A percentile compares a stretch with the other conserved stretches of the same genome.
These are phyloP conservation scores for Naegleria lovaniensis DNA, from an alignment of 208 protist genomes.

Conservation along the genomic window DNA sequence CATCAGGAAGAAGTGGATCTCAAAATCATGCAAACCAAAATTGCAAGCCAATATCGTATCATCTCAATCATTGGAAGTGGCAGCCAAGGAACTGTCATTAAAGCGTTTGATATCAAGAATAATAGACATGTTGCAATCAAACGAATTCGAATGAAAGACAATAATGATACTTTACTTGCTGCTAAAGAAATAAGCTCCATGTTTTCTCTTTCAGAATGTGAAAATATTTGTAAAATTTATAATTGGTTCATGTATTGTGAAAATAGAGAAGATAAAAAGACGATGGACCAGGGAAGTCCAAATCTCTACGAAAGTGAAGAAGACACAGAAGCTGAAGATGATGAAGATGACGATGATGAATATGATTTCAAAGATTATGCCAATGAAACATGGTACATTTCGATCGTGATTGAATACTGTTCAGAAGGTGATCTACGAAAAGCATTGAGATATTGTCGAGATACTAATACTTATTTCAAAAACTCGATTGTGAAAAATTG, in stretches of 20 bases:
- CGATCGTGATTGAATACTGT: background rate
- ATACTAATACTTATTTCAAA: background rate
- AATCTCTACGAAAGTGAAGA: background rate
- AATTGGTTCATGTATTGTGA: background rate
- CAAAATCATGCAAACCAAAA: background rate
- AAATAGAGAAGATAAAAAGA: constrained; percentile 4
- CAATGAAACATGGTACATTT: background rate
- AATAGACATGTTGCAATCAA: background rate
- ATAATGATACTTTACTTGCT: background rate
- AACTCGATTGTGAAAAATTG: background rate
- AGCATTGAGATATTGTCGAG: background rate
- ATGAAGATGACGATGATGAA: background rate
- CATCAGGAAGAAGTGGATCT: background rate
- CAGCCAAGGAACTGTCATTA: background rate
- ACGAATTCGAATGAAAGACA: constrained; percentile 6
- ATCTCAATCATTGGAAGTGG: background rate
- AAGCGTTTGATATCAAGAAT: background rate
- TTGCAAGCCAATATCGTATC: background rate
- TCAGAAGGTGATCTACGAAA: background rate
- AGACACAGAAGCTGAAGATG: background rate
- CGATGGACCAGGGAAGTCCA: background rate
- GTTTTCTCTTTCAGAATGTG: background rate
- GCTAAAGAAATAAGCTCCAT: background rate
- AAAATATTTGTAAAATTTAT: background rate
- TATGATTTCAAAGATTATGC: background rate